Base-by-base conservation (phyloP, 2,329 filamentous ascomycete genomes). In the Fusarium verticillioides region DNA sequence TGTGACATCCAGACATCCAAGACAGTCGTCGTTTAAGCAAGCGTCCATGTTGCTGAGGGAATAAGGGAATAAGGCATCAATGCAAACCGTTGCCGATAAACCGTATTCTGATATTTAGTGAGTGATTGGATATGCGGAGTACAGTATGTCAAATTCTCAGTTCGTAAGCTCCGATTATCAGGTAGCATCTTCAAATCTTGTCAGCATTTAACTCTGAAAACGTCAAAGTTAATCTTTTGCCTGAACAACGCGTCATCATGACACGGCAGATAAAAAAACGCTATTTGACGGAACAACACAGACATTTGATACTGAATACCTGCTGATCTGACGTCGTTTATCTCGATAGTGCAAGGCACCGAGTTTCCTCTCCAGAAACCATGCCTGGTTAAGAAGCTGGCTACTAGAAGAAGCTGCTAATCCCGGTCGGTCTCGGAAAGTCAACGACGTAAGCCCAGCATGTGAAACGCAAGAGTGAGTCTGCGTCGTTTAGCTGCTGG, bases 371-470 rank as follows among this genome's bases (percentile, higher is more conserved):
- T 19, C 39, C 34, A 46, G 28, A 47, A 47, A 11, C 23, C 44
- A 40, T 44, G 9, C 40, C 47, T 52, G 28, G 50, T 37, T 40
- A 21, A 62, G 40, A 59, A 58, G 37, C 46, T 56, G 28, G 50
- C 32, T 36, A 30, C 30, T 30, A 11, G 30, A 11, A 62, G 40
- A 59, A 58, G 34, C 28, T 53, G n/a, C n/a, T 36, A 47, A 72
- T 37, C 70, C 70, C 49, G 34, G 62, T 49, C 67, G 6, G 28
- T 59, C 28, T 42, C 32, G 26, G n/a, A 54, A 54, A 56, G 49
- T 69, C 67, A 71, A 64, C 63, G 60, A 74, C 71, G 71, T 71
- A 74, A 65, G 71, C 71, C 70, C 58, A 74, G 71, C 39, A 53
- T 54, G 43, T 40, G 36, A 70, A 47, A 46, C 68, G 46, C 34